Conservation (phyloP, 176 grass and related monocot genomes). For the Metroxylon sagu region DNA sequence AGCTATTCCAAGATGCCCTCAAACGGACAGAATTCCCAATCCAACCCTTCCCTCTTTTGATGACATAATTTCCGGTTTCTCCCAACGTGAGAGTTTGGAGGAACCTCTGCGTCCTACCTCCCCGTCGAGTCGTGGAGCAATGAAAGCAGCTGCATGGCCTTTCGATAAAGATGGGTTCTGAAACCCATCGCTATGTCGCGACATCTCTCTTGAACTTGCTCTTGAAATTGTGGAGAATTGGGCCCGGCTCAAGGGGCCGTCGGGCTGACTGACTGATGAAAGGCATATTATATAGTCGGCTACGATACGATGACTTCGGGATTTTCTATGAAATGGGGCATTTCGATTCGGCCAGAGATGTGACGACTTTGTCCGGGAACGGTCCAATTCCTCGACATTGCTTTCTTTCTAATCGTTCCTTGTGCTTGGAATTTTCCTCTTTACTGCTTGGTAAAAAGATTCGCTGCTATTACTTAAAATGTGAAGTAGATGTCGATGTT, state of each 20-base stretch:
- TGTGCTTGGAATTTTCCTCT: constrained; percentile 10
- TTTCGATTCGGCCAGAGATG: constrained; percentile 10
- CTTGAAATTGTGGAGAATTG: constrained; percentile 4
- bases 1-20: constrained; percentile 2
- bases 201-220: constrained; percentile 31
- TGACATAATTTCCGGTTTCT: constrained; percentile 15
- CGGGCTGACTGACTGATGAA: neutral
- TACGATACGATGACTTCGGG: constrained; percentile 37
- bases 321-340: constrained; percentile 9
- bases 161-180: constrained; percentile 20
- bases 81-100: neutral
- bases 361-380: constrained; percentile 1
- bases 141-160: constrained; percentile 27
- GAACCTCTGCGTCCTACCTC: constrained; percentile 8
- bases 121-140: constrained; percentile 3
- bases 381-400: constrained; percentile 21
- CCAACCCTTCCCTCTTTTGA: constrained; percentile 15
- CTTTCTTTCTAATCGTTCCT: constrained; percentile 26
- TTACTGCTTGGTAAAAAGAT: constrained; percentile 14
- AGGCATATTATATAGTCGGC: constrained; percentile 23
- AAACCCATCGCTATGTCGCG: constrained; percentile 12
- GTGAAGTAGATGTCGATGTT: constrained; percentile 9
- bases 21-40: constrained; percentile 18
- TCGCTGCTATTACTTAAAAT: constrained; percentile 22
- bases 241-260: constrained; percentile 15